Conservation (phyloP, 768 basidiomycete genomes). For the Guyanaporus albipodus region DNA sequence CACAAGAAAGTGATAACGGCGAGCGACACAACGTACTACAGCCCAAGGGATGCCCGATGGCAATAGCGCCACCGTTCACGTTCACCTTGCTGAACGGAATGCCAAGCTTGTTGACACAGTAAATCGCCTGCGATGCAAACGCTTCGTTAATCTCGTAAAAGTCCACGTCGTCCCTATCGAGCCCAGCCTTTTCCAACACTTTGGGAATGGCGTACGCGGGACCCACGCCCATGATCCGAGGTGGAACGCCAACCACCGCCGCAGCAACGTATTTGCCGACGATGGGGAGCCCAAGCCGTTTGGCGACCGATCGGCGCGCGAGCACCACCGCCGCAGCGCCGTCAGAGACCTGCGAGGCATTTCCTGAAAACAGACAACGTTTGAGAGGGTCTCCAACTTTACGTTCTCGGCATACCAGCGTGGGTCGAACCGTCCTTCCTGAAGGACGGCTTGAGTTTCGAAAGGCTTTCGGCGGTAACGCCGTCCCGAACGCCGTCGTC, state of each 20-base stretch:
- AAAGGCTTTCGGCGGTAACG: constrained; percentile 71
- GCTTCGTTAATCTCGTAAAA: constrained; percentile 94
- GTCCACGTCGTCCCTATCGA: constrained; percentile 70
- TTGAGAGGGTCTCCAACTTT: constrained; percentile 2
- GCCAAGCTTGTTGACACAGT: constrained; percentile 62
- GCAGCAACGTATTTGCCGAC: constrained; percentile 80
- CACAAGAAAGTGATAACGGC: not conserved
- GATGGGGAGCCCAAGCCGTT: constrained; percentile 80
- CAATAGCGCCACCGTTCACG: constrained; percentile 84
- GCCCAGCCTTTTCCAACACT: constrained; percentile 60
- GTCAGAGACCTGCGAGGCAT: constrained; percentile 88
- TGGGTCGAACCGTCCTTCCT: constrained; percentile 70
- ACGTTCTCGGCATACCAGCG: constrained; percentile 43
- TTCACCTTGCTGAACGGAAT: constrained; percentile 81
- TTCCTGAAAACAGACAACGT: constrained; percentile 39
- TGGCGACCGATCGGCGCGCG: constrained; percentile 73
- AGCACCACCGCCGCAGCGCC: constrained; percentile 90
- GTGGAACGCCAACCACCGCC: constrained; percentile 73
- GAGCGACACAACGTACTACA: constrained; percentile 55
- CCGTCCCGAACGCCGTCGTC: constrained; percentile 89
- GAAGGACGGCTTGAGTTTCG: constrained; percentile 87
- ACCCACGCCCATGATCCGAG: constrained; percentile 88
- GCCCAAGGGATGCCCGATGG: constrained; percentile 85
- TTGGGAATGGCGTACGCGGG: constrained; percentile 86
- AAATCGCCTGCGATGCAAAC: constrained; percentile 81